Evolutionary conservation across 352 stramenopile species (phyloP).

Genomic region (Phytophthora fragariae): DNA sequence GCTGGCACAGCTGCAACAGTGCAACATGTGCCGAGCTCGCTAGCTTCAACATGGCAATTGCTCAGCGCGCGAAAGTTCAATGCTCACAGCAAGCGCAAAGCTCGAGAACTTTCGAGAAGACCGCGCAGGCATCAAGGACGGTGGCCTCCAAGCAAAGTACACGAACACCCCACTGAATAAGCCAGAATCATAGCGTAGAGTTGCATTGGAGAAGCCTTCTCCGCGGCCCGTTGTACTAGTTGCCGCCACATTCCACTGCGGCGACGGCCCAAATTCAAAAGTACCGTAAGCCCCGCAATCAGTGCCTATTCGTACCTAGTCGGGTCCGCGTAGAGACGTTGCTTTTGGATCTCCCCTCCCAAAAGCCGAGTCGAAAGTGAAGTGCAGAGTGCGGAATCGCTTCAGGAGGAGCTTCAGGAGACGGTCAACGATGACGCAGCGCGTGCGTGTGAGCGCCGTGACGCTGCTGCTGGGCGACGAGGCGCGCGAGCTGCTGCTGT

Average conservation of each 20-base stretch:
- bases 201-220: no score
- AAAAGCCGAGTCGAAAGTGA: slow-evolving; percentile 7
- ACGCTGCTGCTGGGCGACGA: slow-evolving; percentile 45
- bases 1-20: not conserved
- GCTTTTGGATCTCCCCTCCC: slow-evolving; percentile 25
- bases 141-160: no score
- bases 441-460: slow-evolving; percentile 45
- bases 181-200: no score
- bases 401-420: not conserved
- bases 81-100: no score
- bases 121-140: not conserved
- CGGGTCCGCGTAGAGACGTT: slow-evolving; percentile 6
- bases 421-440: not conserved
- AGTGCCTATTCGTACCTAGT: slow-evolving; percentile 21
- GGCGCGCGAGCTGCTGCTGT: slow-evolving; percentile 52
- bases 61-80: no score
- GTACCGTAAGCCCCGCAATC: slow-evolving; percentile 8
- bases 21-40: not conserved
- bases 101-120: not conserved
- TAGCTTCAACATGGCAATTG: no score
- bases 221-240: no score
- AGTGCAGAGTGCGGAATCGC: slow-evolving; percentile 12
- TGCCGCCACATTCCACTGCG: not conserved
- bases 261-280: slow-evolving; percentile 8
- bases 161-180: no score